Base-by-base conservation (phyloP, 176 grass and related monocot species). In the Oryza glaberrima region DNA sequence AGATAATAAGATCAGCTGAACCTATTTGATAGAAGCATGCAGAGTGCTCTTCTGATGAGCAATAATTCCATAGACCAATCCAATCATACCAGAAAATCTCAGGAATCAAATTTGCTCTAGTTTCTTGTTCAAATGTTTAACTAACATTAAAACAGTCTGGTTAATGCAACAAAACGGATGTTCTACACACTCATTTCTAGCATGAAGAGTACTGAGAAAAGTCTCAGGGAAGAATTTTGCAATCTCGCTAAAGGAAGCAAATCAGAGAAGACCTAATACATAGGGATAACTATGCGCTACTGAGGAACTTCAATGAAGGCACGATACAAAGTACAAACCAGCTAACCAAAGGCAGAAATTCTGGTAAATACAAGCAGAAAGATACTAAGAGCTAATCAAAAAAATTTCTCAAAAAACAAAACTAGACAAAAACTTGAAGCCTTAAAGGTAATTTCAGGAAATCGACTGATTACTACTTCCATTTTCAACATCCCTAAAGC, bases 1-100 rank as follows among this genome's bases (percentile, higher is more conserved):
- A 93, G 23, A 76, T 20, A 41, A 58, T 84, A 43, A 54, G 4
- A 47, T 92, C 41, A 79, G 19, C 8, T 73, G 6, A 77, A 69
- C 17, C 77, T 16, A 8, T 60, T 54, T 66, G 35, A 23, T 3
- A 74, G 26, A 78, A 58, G 7, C 35, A 36, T 36, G 35, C 35
- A 36, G 35, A 36, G 35, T 36, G 4, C 35, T 36, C 35, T 0
- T 36, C 35, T 36, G 35, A 36, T 36, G 35, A 36, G 35, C 35
- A 36, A 36, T 36, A 36, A 36, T 36, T 36, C 35, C 6, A 52
- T 30, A 72, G 60, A 14, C 7, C 20, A 75, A 81, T 7, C 48
- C 19, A 85, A 17, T 3, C 23, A 83, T 36, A 9, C 69, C 45
- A 67, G 25, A 67, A 78, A 72, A 86, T 9, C 47, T 19, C 51